phyloP scores from a whole-genome alignment of 495 filamentous ascomycete genomes.

The Entonaema liquescens region DNA sequence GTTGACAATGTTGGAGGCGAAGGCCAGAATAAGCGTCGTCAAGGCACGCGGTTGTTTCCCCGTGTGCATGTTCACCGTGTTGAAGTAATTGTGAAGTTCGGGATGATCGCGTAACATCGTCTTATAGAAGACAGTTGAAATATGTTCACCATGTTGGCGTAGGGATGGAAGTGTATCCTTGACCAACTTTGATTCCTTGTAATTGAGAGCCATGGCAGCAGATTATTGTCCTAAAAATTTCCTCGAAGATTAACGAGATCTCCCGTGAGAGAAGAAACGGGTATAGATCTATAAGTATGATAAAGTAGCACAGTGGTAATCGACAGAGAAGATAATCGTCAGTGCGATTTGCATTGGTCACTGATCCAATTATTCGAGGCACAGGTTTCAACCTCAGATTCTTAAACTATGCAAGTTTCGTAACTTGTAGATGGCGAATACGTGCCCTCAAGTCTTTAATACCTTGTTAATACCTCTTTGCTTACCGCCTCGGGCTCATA shows the following conservation, averaged over 20 bases:
- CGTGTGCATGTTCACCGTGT: conserved; percentile 72
- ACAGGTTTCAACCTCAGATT: conserved; percentile 5
- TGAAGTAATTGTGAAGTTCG: conserved; percentile 73
- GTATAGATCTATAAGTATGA: background rate
- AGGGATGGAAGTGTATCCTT: conserved; percentile 60
- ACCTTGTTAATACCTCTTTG: conserved; percentile 12
- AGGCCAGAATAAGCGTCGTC: conserved; percentile 71
- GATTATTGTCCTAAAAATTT: background rate
- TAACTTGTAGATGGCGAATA: conserved; percentile 14
- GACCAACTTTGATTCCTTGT: conserved; percentile 53
- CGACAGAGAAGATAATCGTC: background rate
- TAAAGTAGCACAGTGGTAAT: background rate
- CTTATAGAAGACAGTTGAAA: conserved; percentile 73
- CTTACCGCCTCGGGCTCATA: conserved; percentile 26
- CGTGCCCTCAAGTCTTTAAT: conserved; percentile 17
- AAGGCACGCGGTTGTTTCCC: conserved; percentile 73
- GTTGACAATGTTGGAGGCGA: conserved; percentile 75
- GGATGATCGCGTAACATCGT: conserved; percentile 72
- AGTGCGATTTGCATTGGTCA: conserved; percentile 1
- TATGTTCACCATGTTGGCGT: conserved; percentile 68
- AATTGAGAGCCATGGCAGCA: conserved; percentile 53
- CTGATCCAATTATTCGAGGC: conserved; percentile 3
- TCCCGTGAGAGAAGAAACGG: background rate
- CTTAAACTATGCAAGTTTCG: conserved; percentile 19
- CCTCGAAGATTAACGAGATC: background rate